phyloP scores from a whole-genome alignment of 179 eudicot species.

The Sideroxylon spinosum region DNA sequence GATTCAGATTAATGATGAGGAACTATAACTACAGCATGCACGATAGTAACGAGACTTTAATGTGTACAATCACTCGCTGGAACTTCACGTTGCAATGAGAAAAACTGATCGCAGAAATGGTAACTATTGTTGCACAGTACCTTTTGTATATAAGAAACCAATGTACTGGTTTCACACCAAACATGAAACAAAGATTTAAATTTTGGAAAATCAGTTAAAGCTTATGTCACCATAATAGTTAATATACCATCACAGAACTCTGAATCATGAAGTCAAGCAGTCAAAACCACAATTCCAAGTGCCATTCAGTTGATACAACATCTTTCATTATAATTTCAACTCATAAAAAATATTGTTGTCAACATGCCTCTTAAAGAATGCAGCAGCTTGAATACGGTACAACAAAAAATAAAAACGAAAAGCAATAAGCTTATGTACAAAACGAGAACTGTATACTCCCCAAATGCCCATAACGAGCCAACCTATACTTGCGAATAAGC shows the following conservation, averaged over 20 bases:
- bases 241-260: neutral
- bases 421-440: conserved; percentile 2
- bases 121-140: no score
- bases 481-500: conserved; percentile 7
- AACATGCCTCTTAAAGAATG: neutral
- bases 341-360: neutral
- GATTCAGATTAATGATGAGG: neutral
- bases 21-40: neutral
- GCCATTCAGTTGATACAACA: neutral
- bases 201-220: neutral
- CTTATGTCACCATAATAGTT: neutral
- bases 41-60: neutral
- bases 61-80: no score
- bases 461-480: neutral
- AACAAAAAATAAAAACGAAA: conserved; percentile 1
- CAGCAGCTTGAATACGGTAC: neutral
- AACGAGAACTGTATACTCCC: neutral
- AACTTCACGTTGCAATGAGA: no score
- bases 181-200: neutral
- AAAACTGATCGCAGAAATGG: no score
- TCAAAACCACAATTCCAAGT: neutral
- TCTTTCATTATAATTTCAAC: neutral
- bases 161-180: neutral
- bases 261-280: neutral
- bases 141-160: neutral